These are phyloP conservation scores for Pulveroboletus ravenelii DNA, from an alignment of 768 basidiomycete species.

Conservation along the genomic window DNA sequence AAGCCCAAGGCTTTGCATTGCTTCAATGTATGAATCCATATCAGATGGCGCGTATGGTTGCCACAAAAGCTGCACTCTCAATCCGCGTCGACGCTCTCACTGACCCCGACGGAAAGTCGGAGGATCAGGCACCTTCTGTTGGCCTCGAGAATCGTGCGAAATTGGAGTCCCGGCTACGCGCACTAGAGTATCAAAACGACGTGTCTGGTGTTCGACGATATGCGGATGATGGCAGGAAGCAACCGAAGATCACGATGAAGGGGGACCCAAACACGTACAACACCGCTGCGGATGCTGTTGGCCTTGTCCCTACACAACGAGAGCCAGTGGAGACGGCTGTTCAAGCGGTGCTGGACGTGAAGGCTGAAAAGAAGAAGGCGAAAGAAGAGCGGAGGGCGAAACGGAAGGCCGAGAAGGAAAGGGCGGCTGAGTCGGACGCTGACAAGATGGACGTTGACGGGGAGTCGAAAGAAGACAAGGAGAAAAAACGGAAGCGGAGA, in stretches of 20 bases:
- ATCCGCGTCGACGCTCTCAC: conserved; percentile 97
- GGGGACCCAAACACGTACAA: conserved; percentile 85
- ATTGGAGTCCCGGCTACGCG: conserved; percentile 88
- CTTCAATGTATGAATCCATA: background rate
- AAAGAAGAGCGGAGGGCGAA: conserved; percentile 78
- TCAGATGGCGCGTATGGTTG: conserved; percentile 99
- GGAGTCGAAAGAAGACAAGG: conserved; percentile 34
- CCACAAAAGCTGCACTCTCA: conserved; percentile 95
- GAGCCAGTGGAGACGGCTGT: conserved; percentile 74
- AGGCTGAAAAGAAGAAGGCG: conserved; percentile 78
- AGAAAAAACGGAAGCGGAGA: conserved; percentile 45
- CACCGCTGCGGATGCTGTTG: conserved; percentile 74
- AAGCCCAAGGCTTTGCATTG: conserved; percentile 9
- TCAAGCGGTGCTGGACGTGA: conserved; percentile 72
- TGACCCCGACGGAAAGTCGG: conserved; percentile 87
- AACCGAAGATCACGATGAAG: conserved; percentile 75
- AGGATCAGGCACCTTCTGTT: conserved; percentile 73
- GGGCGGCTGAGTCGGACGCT: conserved; percentile 36
- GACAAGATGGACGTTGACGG: conserved; percentile 44
- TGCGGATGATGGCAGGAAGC: conserved; percentile 58
- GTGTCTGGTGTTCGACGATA: conserved; percentile 66
- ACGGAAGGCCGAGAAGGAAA: conserved; percentile 51
- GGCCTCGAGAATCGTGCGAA: conserved; percentile 93
- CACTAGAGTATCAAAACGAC: conserved; percentile 81
- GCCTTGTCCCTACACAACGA: conserved; percentile 81